Evolutionary conservation across 805 yeast genomes (phyloP), one percentile per base, ranked within the genome.

Genomic region (Ogataea corticis): DNA sequence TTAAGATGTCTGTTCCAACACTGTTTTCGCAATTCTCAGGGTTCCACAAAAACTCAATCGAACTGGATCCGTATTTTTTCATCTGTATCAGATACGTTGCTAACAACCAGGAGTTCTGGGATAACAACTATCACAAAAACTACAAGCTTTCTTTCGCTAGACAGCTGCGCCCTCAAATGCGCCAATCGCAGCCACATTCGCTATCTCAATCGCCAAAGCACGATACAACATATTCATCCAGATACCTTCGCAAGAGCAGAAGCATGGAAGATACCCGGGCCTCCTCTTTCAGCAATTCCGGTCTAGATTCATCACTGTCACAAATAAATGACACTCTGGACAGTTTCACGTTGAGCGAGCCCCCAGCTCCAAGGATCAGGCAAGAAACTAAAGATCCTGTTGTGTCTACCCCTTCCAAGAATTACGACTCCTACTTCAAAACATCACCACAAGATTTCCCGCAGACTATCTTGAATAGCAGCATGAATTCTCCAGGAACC

Each of bases 71-170:
- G 3, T 45, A 42, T 14, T 54, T 63, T 41, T 45, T 52, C 35
- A 67, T 86, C 54, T 87, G 95, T 56, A 73, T 85, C 33, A 73
- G 76, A 43, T 87, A 78, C 61, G 56, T 60, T 38, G 66, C 79
- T 15, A 63, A 67, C 34, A 73, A 74, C 13, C 56, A 59, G 36
- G 90, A 82, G 52, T 76, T 61, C 58, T 88, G 96, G 96, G 96
- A 88, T 63, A 88, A 86, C 67, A 89, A 88, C 65, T 50, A 66
- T 31, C 59, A 60, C 41, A 61, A 66, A 36, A 88, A 88, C 66
- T 88, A 85, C 64, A 72, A 69, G 34, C 65, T 88, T 14, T 63
- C 63, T 31, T 73, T 66, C 28, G 35, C 45, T n/a, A 41, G 46
- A 27, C 17, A 23, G 30, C 33, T 21, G 30, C 33, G 19, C 12